phyloP scores from a whole-genome alignment of 768 basidiomycete species.

The Leccinellum rugosiceps region DNA sequence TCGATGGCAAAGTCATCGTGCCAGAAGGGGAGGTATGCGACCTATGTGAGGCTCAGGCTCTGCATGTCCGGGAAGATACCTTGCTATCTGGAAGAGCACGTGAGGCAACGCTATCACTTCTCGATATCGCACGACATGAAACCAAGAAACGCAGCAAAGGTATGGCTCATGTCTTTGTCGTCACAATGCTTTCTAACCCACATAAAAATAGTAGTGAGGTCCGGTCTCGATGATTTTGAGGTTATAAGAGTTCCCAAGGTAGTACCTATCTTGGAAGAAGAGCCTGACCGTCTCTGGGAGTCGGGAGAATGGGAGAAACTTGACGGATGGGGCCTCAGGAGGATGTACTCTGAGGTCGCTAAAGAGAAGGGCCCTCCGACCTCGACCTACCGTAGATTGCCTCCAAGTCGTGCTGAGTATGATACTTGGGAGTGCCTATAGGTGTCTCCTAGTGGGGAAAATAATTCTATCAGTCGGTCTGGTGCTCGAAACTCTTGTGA shows the following conservation, averaged over 20 bases:
- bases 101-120: neutral
- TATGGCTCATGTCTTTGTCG: neutral
- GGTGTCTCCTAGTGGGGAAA: neutral
- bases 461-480: too few species aligned
- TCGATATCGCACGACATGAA: conserved; percentile 9
- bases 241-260: conserved; percentile 20
- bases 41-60: neutral
- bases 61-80: neutral
- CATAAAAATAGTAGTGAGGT: conserved; percentile 5
- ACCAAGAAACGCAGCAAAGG: conserved; percentile 12
- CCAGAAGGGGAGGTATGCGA: neutral
- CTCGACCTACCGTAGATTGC: neutral
- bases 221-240: conserved; percentile 21
- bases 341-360: conserved; percentile 24
- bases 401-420: conserved; percentile 1
- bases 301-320: conserved; percentile 23
- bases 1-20: neutral
- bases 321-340: conserved; percentile 11
- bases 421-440: conserved; percentile 18
- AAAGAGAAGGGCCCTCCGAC: conserved; percentile 1
- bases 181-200: neutral
- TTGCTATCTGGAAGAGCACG: neutral
- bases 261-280: conserved; percentile 14
- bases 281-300: neutral
- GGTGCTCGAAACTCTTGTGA: neutral